Base-by-base conservation (phyloP, 257 asterid genomes). In the Fraxinus americana region DNA sequence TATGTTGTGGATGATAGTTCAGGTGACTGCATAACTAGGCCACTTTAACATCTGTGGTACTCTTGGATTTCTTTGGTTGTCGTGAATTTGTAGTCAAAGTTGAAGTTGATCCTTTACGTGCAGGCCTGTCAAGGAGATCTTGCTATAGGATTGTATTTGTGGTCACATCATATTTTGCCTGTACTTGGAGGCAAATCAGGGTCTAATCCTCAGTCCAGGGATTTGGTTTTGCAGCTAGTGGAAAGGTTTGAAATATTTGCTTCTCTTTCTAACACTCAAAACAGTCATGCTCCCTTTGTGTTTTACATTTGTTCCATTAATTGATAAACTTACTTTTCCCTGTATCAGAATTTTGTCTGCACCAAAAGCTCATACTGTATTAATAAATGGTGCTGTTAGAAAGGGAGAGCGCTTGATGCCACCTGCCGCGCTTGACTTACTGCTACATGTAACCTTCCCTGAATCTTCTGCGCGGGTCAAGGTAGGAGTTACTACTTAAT, bases 121-220 rank as follows among this genome's bases (percentile, higher is more conserved):
- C 70, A 94, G 98, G 96, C 97, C 29, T 84, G 86, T 76, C 92
- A 89, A 79, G 94, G 96, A 73, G 97, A 94, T 87, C 74, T 92
- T 57, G 86, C 96, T 30, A 92, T 89, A 54, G 98, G 97, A 52
- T 81, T 94, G 84, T 91, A 88, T 71, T 38, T 90, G 39, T 94
- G 97, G 97, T 84, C 91, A 21, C 97, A 91, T 85, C 86, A 80
- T 80, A 77, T 87, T 80, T 85, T 94, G 85, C 97, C 97, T 41
- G 80, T 84, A 54, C 83, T 92, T 75, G 96, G 92, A 43, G 97
- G 97, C 80, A 90, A 92, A 75, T 75, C 90, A 4, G 89, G 94
- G 74, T 89, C 97, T 54, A 94, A 92, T 77, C 94, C 96, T 19
- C 94, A 86, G 34, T 69, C 86, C 12, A 84, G 97, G 86, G 97